phyloP scores from a whole-genome alignment of 345 rosid genomes.

The Lepidium africanum region DNA sequence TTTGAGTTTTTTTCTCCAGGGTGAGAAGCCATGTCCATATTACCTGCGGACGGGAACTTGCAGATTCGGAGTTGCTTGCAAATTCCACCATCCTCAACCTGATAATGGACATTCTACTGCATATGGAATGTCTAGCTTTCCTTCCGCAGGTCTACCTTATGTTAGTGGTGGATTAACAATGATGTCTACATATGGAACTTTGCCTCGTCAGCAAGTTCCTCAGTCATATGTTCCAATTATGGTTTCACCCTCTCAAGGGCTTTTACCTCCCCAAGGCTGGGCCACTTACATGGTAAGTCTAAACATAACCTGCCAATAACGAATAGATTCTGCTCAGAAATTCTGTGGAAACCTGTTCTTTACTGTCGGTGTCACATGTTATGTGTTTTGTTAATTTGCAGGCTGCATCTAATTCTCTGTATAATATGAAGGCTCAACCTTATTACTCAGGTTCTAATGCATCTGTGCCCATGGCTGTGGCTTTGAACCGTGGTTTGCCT shows the following conservation, averaged over 20 bases:
- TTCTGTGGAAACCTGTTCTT: not conserved
- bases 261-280: slow-evolving; percentile 59
- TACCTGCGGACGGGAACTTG: slow-evolving; percentile 69
- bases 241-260: slow-evolving; percentile 57
- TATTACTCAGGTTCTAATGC: slow-evolving; percentile 37
- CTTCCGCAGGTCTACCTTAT: slow-evolving; percentile 49
- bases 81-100: slow-evolving; percentile 84
- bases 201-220: slow-evolving; percentile 46
- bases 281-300: slow-evolving; percentile 56
- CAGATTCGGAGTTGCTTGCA: slow-evolving; percentile 73
- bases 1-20: slow-evolving; percentile 30
- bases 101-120: slow-evolving; percentile 37
- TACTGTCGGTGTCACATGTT: not conserved
- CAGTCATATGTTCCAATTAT: slow-evolving; percentile 52
- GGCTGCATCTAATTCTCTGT: slow-evolving; percentile 42
- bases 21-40: slow-evolving; percentile 69
- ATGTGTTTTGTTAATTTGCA: slow-evolving; percentile 14
- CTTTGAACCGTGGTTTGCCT: slow-evolving; percentile 30
- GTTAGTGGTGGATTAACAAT: slow-evolving; percentile 53
- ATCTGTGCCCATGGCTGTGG: slow-evolving; percentile 29
- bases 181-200: slow-evolving; percentile 50
- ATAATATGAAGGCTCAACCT: slow-evolving; percentile 38
- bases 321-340: not conserved
- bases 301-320: not conserved
- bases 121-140: slow-evolving; percentile 37